Base-by-base conservation (phyloP, 345 rosid species). In the Kandelia obovata region DNA sequence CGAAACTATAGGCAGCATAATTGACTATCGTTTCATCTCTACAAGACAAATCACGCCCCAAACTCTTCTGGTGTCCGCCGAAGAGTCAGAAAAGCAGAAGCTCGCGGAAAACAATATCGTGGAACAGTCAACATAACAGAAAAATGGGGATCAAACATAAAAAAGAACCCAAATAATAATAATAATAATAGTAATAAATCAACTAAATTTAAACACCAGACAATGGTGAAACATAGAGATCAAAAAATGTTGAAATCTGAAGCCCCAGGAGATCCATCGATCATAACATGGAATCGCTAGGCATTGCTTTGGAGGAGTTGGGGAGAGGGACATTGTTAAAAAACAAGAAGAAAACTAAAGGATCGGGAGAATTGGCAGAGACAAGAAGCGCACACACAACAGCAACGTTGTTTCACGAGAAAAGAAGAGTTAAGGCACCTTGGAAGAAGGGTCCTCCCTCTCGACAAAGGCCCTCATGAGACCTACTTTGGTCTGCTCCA, bases 391-490 rank as follows among this genome's bases (percentile, higher is more conserved):
- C 21, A 31, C 7, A 31, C 4, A 43, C 39, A 28, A 10, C 59
- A 47, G 27, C 37, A 67, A 20, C 0, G 7, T n/a, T 32, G 2
- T 13, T 43, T 1, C 17, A 11, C 49, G 17, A 13, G 17, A 43
- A 43, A 20, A 51, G 32, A 31, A 25, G 28, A 17, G 37, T 2
- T 43, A 43, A 43, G 49, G 49, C 26, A 77, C 86, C 82, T 72
- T 77, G 63, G 81, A 69, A 69, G 83, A 72, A 11, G 83, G 78
- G 66, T 82, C 79, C 35, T 77, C 73, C 27, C 9, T 75, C 68
- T 82, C 74, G 34, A 77, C 74, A 43, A 69, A 35, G 67, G 32
- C 62, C 70, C 80, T 82, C 83, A 82, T 69, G 11, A 65, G 78
- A 63, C 32, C 1, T 62, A 73, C 7, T 70, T 68, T 73, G 49